Base-by-base conservation (phyloP, 2,329 filamentous ascomycete genomes). In the Epichloe hybrida region DNA sequence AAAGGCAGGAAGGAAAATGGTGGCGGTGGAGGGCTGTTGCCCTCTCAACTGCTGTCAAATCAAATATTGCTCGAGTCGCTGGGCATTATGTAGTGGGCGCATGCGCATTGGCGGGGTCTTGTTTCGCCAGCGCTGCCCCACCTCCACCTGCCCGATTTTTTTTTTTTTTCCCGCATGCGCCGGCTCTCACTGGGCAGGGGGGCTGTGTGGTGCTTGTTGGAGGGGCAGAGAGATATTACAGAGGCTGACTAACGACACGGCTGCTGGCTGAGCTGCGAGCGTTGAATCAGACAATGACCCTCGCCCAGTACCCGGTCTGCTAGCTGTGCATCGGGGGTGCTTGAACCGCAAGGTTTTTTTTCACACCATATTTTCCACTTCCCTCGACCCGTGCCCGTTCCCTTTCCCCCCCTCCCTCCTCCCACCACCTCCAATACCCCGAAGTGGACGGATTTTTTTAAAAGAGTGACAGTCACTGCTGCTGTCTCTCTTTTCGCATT, bases 401-500 rank as follows among this genome's bases (percentile, higher is more conserved):
- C 57, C 55, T 57, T 58, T 57, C 58, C 57, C 57, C 55, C 56
- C 57, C 58, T 58, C 57, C 57, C 54, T 57, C 39, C 13, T 57
- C 55, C 52, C 47, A 48, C 48, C 50, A 47, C 48, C 53, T 50
- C 54, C 53, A 48, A 56, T 49, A 55, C 51, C 51, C 53, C 52
- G 60, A 61, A 66, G 65, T 50, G 59, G 64, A 66, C 65, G 63
- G 62, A 62, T 64, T 61, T 62, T 61, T 62, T 17, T 17, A 13
- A 12, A 61, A 66, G 64, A 67, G 65, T 62, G 66, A 59, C 67
- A 68, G 66, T 68, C 67, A 66, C 65, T 67, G 60, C 61, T 62
- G 62, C 66, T 69, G 67, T 68, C 62, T 62, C 64, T 67, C 62
- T 59, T 64, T 51, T 51, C 59, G 40, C 37, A 41, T 43, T 62